phyloP scores from a whole-genome alignment of 129 eudicot species.

The Saussurea involucrata region DNA sequence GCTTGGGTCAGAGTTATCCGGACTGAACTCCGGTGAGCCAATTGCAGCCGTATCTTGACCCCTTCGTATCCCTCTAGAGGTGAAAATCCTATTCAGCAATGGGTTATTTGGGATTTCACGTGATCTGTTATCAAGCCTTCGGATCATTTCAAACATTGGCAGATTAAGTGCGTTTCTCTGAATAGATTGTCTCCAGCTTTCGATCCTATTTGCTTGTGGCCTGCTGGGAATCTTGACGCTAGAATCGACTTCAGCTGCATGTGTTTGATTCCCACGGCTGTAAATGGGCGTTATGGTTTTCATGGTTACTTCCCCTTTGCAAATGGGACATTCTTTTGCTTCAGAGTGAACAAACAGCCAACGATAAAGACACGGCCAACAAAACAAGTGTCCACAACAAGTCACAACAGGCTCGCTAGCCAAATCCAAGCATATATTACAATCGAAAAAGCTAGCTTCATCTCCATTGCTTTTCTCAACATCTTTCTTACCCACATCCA shows the following conservation, averaged over 20 bases:
- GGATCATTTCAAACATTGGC: constrained; percentile 28
- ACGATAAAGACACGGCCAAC: constrained; percentile 90
- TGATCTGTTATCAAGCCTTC: constrained; percentile 29
- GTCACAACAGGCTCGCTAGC: constrained; percentile 94
- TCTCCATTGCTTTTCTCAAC: constrained; percentile 40
- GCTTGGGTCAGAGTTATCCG: constrained; percentile 33
- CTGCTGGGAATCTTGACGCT: constrained; percentile 32
- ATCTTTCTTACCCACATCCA: constrained; percentile 30
- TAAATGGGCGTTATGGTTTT: constrained; percentile 83
- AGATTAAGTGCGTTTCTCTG: constrained; percentile 14
- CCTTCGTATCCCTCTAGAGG: constrained; percentile 24
- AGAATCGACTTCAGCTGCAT: not conserved
- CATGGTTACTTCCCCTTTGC: constrained; percentile 84
- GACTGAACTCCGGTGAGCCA: constrained; percentile 25
- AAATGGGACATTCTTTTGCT: constrained; percentile 85
- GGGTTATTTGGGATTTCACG: constrained; percentile 13
- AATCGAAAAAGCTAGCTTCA: constrained; percentile 73
- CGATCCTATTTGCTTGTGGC: constrained; percentile 28
- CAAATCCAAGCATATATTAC: constrained; percentile 86
- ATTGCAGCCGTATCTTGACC: constrained; percentile 3
- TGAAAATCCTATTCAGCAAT: constrained; percentile 24
- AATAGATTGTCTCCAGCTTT: constrained; percentile 31
- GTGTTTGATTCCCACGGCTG: constrained; percentile 48
- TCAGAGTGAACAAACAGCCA: constrained; percentile 79
- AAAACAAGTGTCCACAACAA: constrained; percentile 92